These are phyloP conservation scores for Dioscorea zingiberensis DNA, from an alignment of 106 monocot species.

Conservation along the genomic window DNA sequence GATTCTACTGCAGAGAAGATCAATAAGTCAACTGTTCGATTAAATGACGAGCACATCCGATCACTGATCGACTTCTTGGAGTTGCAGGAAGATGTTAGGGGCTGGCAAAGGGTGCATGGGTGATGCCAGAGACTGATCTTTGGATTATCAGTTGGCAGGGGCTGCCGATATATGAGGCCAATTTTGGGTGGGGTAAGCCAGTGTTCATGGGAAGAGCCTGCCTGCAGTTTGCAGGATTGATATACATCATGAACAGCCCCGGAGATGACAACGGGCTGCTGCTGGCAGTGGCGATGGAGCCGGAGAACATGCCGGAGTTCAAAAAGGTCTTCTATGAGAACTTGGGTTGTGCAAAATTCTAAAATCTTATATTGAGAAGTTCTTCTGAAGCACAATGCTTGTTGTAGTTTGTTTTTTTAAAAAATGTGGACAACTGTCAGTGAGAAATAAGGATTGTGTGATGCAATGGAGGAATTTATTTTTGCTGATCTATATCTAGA, in stretches of 20 bases:
- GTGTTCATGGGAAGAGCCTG: conserved; percentile 29
- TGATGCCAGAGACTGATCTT: conserved; percentile 15
- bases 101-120: conserved; percentile 8
- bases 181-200: conserved; percentile 65
- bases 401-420: too few species aligned
- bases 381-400: too few species aligned
- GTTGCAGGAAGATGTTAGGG: conserved; percentile 6
- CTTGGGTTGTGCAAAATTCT: neutral
- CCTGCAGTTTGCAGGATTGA: conserved; percentile 19
- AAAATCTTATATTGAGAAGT: too few species aligned
- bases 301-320: conserved; percentile 22
- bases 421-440: too few species aligned
- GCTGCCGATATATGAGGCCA: conserved; percentile 31
- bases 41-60: conserved; percentile 30
- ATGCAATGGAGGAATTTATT: too few species aligned
- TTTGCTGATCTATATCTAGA: too few species aligned
- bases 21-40: neutral
- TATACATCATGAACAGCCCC: conserved; percentile 21
- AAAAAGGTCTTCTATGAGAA: conserved; percentile 18
- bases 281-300: conserved; percentile 29
- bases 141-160: conserved; percentile 37
- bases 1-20: conserved; percentile 18
- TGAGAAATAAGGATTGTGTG: too few species aligned
- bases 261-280: conserved; percentile 16
- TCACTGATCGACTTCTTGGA: conserved; percentile 46